Evolutionary conservation across 1,284 basidiomycete species (phyloP), one percentile per base, ranked within the genome.

Genomic region (Cystobasidium slooffiae): DNA sequence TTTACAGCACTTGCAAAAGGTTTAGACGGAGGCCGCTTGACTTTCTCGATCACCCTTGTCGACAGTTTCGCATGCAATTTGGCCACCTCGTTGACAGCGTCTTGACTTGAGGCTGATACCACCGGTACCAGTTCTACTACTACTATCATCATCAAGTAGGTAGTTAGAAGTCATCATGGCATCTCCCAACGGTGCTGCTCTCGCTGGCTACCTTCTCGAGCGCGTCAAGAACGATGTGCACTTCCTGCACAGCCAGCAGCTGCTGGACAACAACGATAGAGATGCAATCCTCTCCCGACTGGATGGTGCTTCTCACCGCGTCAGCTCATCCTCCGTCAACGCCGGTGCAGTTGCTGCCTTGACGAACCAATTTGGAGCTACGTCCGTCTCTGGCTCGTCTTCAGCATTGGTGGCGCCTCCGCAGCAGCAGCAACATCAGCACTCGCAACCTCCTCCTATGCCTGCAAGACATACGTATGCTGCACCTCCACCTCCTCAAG

Each of bases 181-280:
- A 1, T 47, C 61, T 24, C 14, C 61, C 47, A 51, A 16, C 44
- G 14, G n/a, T 43, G 43, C 37, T 24, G 44, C 61, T 43, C 44
- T 63, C 20, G 61, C 55, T n/a, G 69, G 62, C 18, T 55, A 72
- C 61, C 49, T 72, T 20, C 39, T 72, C 46, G 47, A 58, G 31
- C 58, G 69, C 59, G 52, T 72, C n/a, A 44, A 51, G 3, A 49
- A 12, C 16, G 69, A 72, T 44, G 61, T 72, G 52, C 44, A 53
- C 44, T 72, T 63, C 49, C 58, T 72, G 59, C 49, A 55, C 49
- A 62, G 56, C 22, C 69, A 72, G 49, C 37, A 52, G 37, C 61
- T 72, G 58, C 37, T 72, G 61, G 49, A 63, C 9, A 16, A 18
- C 43, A 22, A n/a, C 46, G 69, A 63, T 8, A 43, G 61, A 8